phyloP scores from a whole-genome alignment of 2,329 filamentous ascomycete genomes.

The Exophiala aquamarina region DNA sequence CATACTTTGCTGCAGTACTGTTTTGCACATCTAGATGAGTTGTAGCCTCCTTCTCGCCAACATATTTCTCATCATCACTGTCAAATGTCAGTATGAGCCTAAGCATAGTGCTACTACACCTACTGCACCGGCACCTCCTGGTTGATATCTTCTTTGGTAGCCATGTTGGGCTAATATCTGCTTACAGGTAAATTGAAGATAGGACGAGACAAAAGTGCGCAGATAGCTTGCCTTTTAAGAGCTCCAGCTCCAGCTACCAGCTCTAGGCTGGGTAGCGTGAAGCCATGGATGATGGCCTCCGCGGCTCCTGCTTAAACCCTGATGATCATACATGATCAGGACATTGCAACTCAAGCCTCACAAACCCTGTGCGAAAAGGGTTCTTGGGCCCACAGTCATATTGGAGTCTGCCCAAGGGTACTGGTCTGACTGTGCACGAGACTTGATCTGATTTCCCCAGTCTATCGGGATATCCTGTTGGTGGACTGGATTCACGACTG shows the following conservation, averaged over 20 bases:
- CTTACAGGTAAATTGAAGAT: no score
- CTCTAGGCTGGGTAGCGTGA: no score
- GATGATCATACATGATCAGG: no score
- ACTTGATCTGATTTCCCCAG: not conserved
- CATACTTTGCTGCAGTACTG: slow-evolving; percentile 18
- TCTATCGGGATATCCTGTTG: not conserved
- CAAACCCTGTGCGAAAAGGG: no score
- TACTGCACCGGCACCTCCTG: not conserved
- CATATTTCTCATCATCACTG: slow-evolving; percentile 16
- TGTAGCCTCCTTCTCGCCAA: slow-evolving; percentile 13
- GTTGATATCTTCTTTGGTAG: not conserved
- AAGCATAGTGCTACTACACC: not conserved
- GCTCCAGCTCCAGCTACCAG: no score
- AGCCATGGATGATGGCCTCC: no score
- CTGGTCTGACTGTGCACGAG: not conserved
- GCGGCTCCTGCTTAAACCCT: no score
- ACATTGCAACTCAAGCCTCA: no score
- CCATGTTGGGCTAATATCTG: no score
- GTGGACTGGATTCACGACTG: not conserved
- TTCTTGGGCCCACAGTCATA: no score
- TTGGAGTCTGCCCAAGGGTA: not conserved
- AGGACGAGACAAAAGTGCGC: not conserved
- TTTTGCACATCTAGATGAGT: slow-evolving; percentile 11
- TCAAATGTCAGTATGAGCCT: not conserved
- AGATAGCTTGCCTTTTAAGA: not conserved